Evolutionary conservation across 345 rosid species (phyloP), one percentile per base, ranked within the genome.

Genomic region (Ceriops zippeliana): DNA sequence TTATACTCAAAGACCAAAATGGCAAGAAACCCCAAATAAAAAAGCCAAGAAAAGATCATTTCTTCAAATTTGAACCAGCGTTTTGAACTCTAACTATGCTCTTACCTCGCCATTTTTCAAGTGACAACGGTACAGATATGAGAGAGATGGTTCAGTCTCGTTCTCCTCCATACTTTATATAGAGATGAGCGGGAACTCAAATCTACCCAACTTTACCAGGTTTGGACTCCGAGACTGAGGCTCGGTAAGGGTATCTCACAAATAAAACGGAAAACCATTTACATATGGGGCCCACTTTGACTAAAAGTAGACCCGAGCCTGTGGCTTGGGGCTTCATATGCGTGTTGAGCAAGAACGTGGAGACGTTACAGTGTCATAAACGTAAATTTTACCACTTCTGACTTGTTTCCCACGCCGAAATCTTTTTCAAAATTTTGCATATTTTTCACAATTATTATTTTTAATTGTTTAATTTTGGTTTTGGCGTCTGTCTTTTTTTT

Each of bases 371-470:
- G 74, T 73, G 89, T 75, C 67, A 65, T 28, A 46, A 19, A 61
- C 53, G 87, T 85, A 71, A 84, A 38, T 69, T 38, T 1, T 0
- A 7, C 0, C 17, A n/a, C 10, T 21, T 31, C 30, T 24, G 69
- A 28, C 85, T 82, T 89, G 92, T 71, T 65, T 76, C 61, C 83
- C 92, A 86, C 85, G 89, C 74, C 8, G 30, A 58, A 46, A 60
- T 37, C 1, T 15, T 35, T 1, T 62, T 26, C 17, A 11, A 42
- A 34, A 34, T 1, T 7, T 7, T 7, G 2, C 9, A 13, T 42
- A 2, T 42, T 13, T 2, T 13, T 10, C 8, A 24, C 26, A 4
- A 0, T 6, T 1, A 5, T 7, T 34, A 6, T 34, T 34, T 34
- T 34, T 7, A 34, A 34, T 34, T 34, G 9, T 34, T 34, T 34